Conservation (phyloP, 2,329 filamentous ascomycete genomes). For the Diplodia corticola region DNA sequence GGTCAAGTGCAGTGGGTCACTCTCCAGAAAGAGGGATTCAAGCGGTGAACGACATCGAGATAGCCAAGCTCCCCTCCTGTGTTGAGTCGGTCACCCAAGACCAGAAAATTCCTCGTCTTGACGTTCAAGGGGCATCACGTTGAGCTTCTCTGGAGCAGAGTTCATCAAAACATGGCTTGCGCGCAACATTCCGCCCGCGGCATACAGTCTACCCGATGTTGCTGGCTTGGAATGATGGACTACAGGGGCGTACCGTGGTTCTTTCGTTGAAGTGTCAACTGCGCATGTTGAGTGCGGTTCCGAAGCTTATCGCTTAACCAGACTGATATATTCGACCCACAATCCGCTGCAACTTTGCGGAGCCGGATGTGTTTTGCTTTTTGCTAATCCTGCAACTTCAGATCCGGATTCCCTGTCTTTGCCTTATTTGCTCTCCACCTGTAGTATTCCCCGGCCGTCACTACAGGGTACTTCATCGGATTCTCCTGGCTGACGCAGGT, state of each 20-base stretch:
- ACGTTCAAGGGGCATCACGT: not conserved
- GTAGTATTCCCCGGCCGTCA: slow-evolving; percentile 40
- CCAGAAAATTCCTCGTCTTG: not conserved
- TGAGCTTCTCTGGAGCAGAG: not conserved
- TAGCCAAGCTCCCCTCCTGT: not conserved
- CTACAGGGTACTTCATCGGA: slow-evolving; percentile 38
- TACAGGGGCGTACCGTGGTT: not conserved
- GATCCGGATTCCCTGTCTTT: not conserved
- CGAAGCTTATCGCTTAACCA: not conserved
- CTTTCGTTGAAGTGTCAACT: not conserved
- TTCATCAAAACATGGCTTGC: not conserved
- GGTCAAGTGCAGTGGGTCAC: not conserved
- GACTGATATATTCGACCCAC: not conserved
- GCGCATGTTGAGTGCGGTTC: not conserved
- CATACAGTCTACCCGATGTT: not conserved
- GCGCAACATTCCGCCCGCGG: not conserved
- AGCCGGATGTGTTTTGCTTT: not conserved
- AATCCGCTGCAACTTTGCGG: not conserved
- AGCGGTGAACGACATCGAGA: not conserved
- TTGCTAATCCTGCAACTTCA: not conserved
- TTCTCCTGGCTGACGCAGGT: slow-evolving; percentile 36
- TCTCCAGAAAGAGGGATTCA: not conserved
- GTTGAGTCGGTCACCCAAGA: not conserved
- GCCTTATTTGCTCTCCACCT: slow-evolving; percentile 23
- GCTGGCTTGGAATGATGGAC: not conserved